Base-by-base conservation (phyloP, 495 filamentous ascomycete genomes). In the Lepraria neglecta region DNA sequence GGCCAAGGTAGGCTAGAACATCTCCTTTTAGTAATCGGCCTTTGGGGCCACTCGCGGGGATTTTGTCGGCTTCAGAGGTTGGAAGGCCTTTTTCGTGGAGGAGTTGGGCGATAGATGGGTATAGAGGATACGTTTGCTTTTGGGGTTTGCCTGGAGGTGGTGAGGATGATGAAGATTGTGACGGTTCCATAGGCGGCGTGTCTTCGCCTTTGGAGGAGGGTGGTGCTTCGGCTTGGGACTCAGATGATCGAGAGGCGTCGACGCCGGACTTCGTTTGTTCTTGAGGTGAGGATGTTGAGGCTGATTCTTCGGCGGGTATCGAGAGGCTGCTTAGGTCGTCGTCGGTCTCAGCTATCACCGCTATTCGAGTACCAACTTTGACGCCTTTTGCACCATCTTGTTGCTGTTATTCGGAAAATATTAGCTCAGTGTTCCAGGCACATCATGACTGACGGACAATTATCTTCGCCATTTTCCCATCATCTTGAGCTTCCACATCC, bases 11-110 rank as follows among this genome's bases (percentile, higher is more conserved):
- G 35, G 91, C 91, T 48, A 98, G 83, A 10, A 98, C 89, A 71
- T 98, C 94, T 52, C 94, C 94, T 76, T 98, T 98, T 40, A 98
- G 80, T 46, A 98, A 78, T 52, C 95, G 86, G 51, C 92, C 91
- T 71, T 86, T 88, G 40, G 94, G 94, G 17, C 94, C 94, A 31
- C 87, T 92, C 11, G 90, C 85, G 24, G 84, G 87, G 70, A 98
- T 97, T 68, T 87, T 85, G 71, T 85, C 79, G 33, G 87, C 74
- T 62, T 87, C 88, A 28, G 84, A 84, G 53, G 83, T 78, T 47
- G 87, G 78, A 31, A 97, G 73, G 60, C 82, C 83, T 67, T 94
- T 84, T 70, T 86, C 78, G 72, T 87, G 85, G 47, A 98, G 80
- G 44, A 97, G 80, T 65, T 88, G 84, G 68, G 76, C 76, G 45